These are phyloP conservation scores for Talaromyces liani DNA, from an alignment of 495 filamentous ascomycete species.

Conservation along the genomic window DNA sequence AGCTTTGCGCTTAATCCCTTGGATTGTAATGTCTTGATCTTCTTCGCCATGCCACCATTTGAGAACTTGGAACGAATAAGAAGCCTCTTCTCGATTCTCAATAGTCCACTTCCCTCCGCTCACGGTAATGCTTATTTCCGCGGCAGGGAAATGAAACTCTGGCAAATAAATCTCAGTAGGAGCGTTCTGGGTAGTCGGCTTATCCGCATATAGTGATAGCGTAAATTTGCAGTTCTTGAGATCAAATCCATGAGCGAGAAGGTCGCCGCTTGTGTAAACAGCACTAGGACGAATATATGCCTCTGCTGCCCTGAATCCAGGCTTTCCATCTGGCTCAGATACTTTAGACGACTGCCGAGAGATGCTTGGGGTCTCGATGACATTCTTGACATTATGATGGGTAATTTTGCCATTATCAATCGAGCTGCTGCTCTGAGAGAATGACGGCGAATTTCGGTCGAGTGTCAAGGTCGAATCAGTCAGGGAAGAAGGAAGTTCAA, in stretches of 20 bases:
- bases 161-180: constrained; percentile 86
- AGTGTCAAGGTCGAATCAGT: constrained; percentile 27
- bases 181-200: constrained; percentile 42
- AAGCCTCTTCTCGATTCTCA: constrained; percentile 58
- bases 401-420: constrained; percentile 50
- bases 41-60: constrained; percentile 89
- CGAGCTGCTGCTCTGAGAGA: constrained; percentile 48
- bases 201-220: constrained; percentile 51
- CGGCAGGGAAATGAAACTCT: constrained; percentile 85
- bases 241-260: constrained; percentile 70
- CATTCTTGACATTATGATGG: constrained; percentile 64
- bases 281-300: constrained; percentile 86
- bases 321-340: constrained; percentile 45
- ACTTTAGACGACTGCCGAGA: constrained; percentile 46
- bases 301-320: constrained; percentile 83
- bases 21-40: constrained; percentile 70
- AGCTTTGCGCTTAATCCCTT: constrained; percentile 59
- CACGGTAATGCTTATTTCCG: constrained; percentile 58
- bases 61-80: constrained; percentile 61
- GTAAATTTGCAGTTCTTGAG: constrained; percentile 66
- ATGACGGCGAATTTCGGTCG: constrained; percentile 49
- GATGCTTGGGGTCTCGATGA: constrained; percentile 65
- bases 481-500: constrained; percentile 40
- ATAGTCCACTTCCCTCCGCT: constrained; percentile 88
- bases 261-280: constrained; percentile 60